Base-by-base conservation (phyloP, 495 filamentous ascomycete species). In the Trichocladium uniseriatum region DNA sequence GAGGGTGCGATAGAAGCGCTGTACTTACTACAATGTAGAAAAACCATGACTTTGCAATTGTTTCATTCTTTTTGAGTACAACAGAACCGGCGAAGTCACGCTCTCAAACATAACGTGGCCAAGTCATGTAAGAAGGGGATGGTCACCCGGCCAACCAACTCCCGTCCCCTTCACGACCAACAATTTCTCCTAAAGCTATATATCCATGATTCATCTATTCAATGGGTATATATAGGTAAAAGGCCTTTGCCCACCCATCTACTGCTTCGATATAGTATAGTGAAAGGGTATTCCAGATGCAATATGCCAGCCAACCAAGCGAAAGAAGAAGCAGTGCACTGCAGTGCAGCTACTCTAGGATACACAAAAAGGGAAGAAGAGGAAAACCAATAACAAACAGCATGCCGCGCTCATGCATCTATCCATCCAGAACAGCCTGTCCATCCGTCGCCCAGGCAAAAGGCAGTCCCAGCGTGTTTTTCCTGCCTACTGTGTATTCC, bases 11-110 rank as follows among this genome's bases (percentile, higher is more conserved):
- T 43, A 43, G 45, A 53, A 53, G 40, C 44, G 31, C 24, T 53
- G 51, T 53, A 53, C 22, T 43, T 53, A 48, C 29, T 24, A 46
- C 51, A 35, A 31, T 53, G 51, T 53, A 53, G 34, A 48, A 43
- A 43, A 37, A 18, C 39, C 21, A 13, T 42, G 32, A 35, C 38
- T 24, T 9, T n/a, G n/a, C n/a, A n/a, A n/a, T n/a, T n/a, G n/a
- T n/a, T n/a, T n/a, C n/a, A n/a, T n/a, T n/a, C n/a, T n/a, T n/a
- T n/a, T n/a, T n/a, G n/a, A n/a, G n/a, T n/a, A n/a, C n/a, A n/a
- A n/a, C n/a, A n/a, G n/a, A n/a, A n/a, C n/a, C n/a, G n/a, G n/a
- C n/a, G n/a, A n/a, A n/a, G n/a, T n/a, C n/a, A n/a, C n/a, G n/a
- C n/a, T n/a, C n/a, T n/a, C n/a, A n/a, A n/a, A n/a, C n/a, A n/a